Base-by-base conservation (phyloP, 1,284 basidiomycete genomes). In the Caloboletus firmus region DNA sequence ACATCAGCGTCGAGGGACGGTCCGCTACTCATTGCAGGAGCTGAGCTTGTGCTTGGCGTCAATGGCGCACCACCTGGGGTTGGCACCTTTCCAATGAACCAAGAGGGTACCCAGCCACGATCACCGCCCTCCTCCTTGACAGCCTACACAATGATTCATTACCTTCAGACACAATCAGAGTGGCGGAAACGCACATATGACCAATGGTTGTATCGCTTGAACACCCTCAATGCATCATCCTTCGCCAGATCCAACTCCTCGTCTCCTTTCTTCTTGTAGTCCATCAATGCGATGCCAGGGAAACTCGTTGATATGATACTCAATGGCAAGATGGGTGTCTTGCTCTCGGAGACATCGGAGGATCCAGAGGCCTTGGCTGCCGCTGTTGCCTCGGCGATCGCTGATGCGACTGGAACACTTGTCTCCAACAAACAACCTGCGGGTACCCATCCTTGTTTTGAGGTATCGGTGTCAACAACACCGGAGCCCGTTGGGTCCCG, bases 201-300 rank as follows among this genome's bases (percentile, higher is more conserved):
- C 93, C 95, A 97, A 75, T 96, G 93, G 62, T 97, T 97, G 72
- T 98, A 98, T 64, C 92, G 84, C 78, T 98, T 99, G 77, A 98
- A 98, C 44, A 99, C 95, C 57, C 93, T 79, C 56, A 99, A 68
- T 18, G 82, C 77, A 67, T 97, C 93, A 61, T 93, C 93, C 69
- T 95, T 95, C 51, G 79, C 79, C 39, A 98, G 74, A 60, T 89
- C 85, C 59, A 98, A 74, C 71, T 97, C 94, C 63, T 95, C 94
- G 8, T 91, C 89, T 10, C 91, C 91, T 64, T 92, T 92, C 71
- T 90, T 89, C 70, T 84, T 83, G 72, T 97, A 98, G 62, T 97
- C 93, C 93, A 96, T 98, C 61, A 99, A 76, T 6, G 94, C 93
- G 56, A 95, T 79, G 22, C 94, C 95, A 5, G 94, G 92, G 76